These are phyloP conservation scores for Dothistroma septosporum DNA, from an alignment of 2,329 filamentous ascomycete genomes.

Conservation along the genomic window DNA sequence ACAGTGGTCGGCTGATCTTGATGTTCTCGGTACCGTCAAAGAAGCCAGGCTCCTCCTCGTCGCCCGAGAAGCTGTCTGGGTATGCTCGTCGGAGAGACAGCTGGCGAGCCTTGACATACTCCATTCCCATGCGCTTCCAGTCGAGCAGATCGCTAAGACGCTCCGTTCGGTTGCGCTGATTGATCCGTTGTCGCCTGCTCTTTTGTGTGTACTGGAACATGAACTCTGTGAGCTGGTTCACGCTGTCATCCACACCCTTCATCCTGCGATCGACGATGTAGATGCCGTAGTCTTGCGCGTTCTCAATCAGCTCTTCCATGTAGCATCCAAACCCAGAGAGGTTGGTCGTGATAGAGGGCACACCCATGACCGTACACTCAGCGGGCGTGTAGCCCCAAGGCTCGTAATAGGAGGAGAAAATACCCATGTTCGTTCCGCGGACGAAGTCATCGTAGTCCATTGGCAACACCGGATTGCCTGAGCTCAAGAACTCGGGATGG, in stretches of 20 bases:
- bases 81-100: conserved; percentile 88
- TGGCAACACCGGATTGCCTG: conserved; percentile 87
- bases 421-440: conserved; percentile 87
- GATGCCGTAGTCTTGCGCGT: conserved; percentile 95
- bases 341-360: conserved; percentile 97
- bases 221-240: conserved; percentile 85
- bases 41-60: conserved; percentile 73
- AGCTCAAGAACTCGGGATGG: conserved; percentile 96
- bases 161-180: conserved; percentile 96
- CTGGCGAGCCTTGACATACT: conserved; percentile 96
- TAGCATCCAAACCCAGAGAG: conserved; percentile 97
- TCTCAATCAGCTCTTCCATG: conserved; percentile 99
- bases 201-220: conserved; percentile 95
- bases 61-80: conserved; percentile 72
- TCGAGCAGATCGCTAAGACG: conserved; percentile 89
- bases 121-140: conserved; percentile 99
- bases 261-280: conserved; percentile 95
- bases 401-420: conserved; percentile 98
- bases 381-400: conserved; percentile 98
- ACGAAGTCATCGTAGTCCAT: conserved; percentile 99
- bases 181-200: conserved; percentile 94
- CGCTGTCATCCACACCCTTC: conserved; percentile 95
- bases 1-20: conserved; percentile 92
- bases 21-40: conserved; percentile 80
- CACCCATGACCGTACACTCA: conserved; percentile 98